A percentile compares a stretch with the other conserved stretches of the same genome.
Evolutionary conservation across 305 asterid species (phyloP).

Genomic region (Withania somnifera): DNA sequence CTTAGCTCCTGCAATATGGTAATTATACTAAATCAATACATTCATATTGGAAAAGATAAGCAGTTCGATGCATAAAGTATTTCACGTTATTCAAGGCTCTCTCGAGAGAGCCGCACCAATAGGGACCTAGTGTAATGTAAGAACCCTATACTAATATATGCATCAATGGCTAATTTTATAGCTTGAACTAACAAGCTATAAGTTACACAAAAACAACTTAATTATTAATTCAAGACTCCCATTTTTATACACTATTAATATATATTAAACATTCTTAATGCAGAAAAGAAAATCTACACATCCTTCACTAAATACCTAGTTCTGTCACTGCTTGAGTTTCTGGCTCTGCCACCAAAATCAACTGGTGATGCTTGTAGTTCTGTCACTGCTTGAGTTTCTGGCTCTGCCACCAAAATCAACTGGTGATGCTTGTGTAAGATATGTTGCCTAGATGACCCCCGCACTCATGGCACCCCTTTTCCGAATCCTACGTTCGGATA

Average conservation of each 20-base stretch:
- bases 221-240: neutral
- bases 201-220: neutral
- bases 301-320: no score
- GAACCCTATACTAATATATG: neutral
- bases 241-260: neutral
- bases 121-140: neutral
- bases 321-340: no score
- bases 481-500: neutral
- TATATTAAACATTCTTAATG: no score
- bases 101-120: no score
- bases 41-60: neutral
- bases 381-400: no score
- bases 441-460: neutral
- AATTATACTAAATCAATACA: neutral
- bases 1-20: conserved; percentile 36
- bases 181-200: neutral
- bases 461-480: neutral
- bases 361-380: neutral
- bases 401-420: no score
- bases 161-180: neutral
- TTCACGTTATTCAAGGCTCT: neutral
- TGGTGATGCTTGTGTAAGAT: neutral
- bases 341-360: no score
- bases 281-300: no score
- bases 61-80: neutral